A percentile compares a stretch with the other conserved stretches of the same genome.
Evolutionary conservation across 2,329 filamentous ascomycete species (phyloP).

Genomic region (Mycosphaerelloides madeirae): DNA sequence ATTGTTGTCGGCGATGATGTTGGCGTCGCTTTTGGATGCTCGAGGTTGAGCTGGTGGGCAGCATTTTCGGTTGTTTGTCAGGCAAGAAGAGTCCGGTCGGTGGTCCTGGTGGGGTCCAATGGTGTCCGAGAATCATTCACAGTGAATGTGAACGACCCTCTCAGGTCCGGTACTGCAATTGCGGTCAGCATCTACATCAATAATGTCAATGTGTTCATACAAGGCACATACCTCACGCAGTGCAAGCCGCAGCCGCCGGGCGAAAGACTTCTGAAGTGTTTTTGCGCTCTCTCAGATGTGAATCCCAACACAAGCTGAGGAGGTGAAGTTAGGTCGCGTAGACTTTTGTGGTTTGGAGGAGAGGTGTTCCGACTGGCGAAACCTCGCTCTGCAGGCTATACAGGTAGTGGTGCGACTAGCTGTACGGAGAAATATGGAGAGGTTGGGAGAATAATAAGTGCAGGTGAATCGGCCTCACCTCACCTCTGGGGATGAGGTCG

Average conservation of each 20-base stretch:
- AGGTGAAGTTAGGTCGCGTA: constrained; percentile 7
- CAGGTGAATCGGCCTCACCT: too few species aligned
- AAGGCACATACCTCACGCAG: constrained; percentile 66
- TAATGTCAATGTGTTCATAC: neutral
- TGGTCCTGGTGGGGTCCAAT: constrained; percentile 31
- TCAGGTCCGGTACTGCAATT: constrained; percentile 25
- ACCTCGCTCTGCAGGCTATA: too few species aligned
- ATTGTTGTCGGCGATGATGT: constrained; percentile 82
- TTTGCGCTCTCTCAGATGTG: constrained; percentile 17
- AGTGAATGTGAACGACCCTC: constrained; percentile 5
- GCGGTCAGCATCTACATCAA: constrained; percentile 10
- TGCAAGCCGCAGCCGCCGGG: constrained; percentile 75
- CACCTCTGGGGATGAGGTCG: too few species aligned
- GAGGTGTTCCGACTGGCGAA: too few species aligned
- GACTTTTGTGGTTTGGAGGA: too few species aligned
- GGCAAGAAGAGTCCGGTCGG: constrained; percentile 63
- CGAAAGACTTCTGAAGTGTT: constrained; percentile 32
- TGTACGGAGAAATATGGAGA: too few species aligned
- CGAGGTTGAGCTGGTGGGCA: constrained; percentile 65
- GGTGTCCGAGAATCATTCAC: constrained; percentile 10
- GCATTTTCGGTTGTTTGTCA: constrained; percentile 52
- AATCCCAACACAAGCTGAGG: constrained; percentile 18
- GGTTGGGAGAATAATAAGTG: too few species aligned
- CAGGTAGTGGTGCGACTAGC: too few species aligned
- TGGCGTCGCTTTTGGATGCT: constrained; percentile 69